Evolutionary conservation across 768 basidiomycete genomes (phyloP).

Genomic region (Lentinula detonsa): DNA sequence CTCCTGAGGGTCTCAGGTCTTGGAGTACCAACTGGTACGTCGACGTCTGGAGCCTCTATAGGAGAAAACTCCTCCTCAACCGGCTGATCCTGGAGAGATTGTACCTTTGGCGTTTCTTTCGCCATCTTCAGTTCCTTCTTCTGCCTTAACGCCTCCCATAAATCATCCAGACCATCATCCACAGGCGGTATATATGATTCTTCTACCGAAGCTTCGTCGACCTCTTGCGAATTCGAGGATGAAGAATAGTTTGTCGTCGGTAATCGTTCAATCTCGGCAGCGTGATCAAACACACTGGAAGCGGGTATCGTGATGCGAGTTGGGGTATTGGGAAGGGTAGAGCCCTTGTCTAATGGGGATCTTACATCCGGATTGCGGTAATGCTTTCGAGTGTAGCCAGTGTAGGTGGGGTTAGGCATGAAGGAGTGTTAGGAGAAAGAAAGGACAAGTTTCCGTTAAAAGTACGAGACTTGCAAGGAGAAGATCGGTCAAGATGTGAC

Average conservation of each 20-base stretch:
- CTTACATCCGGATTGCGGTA: constrained; percentile 2
- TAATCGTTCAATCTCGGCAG: constrained; percentile 3
- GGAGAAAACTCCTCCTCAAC: constrained; percentile 25
- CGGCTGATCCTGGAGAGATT: constrained; percentile 48
- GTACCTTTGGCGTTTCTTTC: constrained; percentile 62
- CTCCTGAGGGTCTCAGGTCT: constrained; percentile 35
- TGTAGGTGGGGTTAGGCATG: constrained; percentile 9
- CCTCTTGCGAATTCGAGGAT: constrained; percentile 13
- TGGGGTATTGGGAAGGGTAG: constrained; percentile 6
- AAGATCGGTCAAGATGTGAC: constrained; percentile 12
- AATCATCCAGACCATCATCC: constrained; percentile 42
- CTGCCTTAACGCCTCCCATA: constrained; percentile 64
- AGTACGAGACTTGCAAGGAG: constrained; percentile 3
- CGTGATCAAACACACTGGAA: constrained; percentile 5
- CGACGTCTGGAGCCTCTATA: constrained; percentile 26
- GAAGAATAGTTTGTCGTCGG: constrained; percentile 14
- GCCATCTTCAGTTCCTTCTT: constrained; percentile 64
- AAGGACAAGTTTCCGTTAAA: constrained; percentile 6
- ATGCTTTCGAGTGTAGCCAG: constrained; percentile 8
- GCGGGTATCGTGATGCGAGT: constrained; percentile 11
- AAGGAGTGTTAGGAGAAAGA: constrained; percentile 6
- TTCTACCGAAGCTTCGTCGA: constrained; percentile 32
- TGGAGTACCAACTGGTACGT: constrained; percentile 30
- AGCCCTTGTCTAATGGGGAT: constrained; percentile 3
- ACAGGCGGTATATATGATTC: constrained; percentile 33